Evolutionary conservation across 2,329 filamentous ascomycete species (phyloP).

Genomic region (Rutstroemia sp.): DNA sequence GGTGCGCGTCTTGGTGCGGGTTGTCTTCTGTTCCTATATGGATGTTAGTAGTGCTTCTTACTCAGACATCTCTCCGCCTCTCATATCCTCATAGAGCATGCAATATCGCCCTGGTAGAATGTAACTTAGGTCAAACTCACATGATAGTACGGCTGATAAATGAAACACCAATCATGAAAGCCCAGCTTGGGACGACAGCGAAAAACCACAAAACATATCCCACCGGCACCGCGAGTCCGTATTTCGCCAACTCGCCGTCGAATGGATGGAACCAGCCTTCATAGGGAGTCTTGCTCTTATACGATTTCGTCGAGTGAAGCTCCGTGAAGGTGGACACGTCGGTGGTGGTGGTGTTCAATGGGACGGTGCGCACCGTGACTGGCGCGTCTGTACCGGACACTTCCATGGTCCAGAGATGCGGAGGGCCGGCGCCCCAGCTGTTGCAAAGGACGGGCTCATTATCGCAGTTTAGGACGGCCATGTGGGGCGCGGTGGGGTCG

Average conservation of each 20-base stretch:
- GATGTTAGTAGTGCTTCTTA: constrained; percentile 8
- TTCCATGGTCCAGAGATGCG: constrained; percentile 59
- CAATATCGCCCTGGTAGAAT: too few species aligned
- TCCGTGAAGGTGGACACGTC: constrained; percentile 56
- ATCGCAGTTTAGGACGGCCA: constrained; percentile 68
- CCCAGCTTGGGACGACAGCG: constrained; percentile 63
- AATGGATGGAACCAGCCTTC: constrained; percentile 72
- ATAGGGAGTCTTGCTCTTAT: constrained; percentile 39
- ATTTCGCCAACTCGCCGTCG: constrained; percentile 57
- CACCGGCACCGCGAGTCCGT: constrained; percentile 53
- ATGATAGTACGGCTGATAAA: constrained; percentile 69
- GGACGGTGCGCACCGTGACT: constrained; percentile 56
- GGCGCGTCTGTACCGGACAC: constrained; percentile 57
- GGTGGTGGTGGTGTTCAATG: constrained; percentile 62
- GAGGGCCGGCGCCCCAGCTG: constrained; percentile 58
- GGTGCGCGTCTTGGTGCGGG: too few species aligned
- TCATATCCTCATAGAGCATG: too few species aligned
- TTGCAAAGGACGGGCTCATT: constrained; percentile 68
- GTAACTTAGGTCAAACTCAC: constrained; percentile 47
- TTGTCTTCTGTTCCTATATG: constrained; percentile 12
- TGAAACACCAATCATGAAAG: constrained; percentile 69
- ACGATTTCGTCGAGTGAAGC: constrained; percentile 48
- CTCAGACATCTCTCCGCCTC: too few species aligned
- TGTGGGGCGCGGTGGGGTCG: constrained; percentile 54
- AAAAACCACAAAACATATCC: constrained; percentile 63